Conservation (phyloP, 192 early-diverging fungal genomes). For the Mortierella hygrophila region DNA sequence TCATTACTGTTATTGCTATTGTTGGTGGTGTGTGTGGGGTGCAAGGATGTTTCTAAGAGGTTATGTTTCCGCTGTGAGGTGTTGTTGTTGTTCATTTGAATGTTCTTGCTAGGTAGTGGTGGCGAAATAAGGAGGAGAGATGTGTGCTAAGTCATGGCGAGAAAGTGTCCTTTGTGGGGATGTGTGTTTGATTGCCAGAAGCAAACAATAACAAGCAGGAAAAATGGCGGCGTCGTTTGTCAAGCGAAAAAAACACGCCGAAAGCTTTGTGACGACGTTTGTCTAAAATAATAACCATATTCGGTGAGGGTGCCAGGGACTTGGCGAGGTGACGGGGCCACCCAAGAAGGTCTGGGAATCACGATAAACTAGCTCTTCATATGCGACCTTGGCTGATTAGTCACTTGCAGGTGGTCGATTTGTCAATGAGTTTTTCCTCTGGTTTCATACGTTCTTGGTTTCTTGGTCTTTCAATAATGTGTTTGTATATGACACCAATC, state of each 20-base stretch:
- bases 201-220: background rate
- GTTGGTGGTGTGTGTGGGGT: background rate
- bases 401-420: background rate
- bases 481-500: background rate
- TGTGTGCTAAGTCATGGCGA: background rate
- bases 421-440: background rate
- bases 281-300: background rate
- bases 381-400: background rate
- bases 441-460: background rate
- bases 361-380: background rate
- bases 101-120: background rate
- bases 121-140: background rate
- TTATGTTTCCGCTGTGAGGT: conserved; percentile 20
- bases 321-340: background rate
- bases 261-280: background rate
- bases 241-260: background rate
- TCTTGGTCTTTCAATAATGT: background rate
- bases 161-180: background rate
- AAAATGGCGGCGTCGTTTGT: background rate
- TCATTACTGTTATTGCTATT: background rate
- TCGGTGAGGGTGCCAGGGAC: background rate
- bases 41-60: conserved; percentile 5
- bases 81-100: background rate
- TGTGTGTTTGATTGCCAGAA: background rate
- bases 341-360: background rate